These are phyloP conservation scores for Rhodosporidiobolus sp. DNA, from an alignment of 768 basidiomycete species.

Conservation along the genomic window DNA sequence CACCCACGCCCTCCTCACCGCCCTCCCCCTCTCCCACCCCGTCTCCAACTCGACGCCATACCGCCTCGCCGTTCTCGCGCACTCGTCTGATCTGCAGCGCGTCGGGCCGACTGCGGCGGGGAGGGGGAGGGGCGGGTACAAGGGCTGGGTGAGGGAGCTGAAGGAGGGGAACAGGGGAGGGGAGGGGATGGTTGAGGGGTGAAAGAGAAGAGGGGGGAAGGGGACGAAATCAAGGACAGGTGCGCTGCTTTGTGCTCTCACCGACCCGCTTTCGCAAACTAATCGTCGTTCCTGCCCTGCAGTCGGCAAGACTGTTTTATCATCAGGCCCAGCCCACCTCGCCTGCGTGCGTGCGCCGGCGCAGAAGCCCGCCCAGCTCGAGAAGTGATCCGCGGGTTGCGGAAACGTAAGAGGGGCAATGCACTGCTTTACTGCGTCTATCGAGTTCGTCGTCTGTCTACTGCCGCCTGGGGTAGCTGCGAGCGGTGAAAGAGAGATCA, in stretches of 20 bases:
- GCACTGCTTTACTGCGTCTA: too few relatives aligned
- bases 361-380: too few relatives aligned
- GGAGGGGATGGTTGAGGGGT: not conserved
- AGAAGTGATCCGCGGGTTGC: too few relatives aligned
- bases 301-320: too few relatives aligned
- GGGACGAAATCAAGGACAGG: not conserved
- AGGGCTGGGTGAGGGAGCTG: not conserved
- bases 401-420: too few relatives aligned
- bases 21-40: constrained; percentile 11
- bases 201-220: not conserved
- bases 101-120: not conserved
- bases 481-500: too few relatives aligned
- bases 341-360: too few relatives aligned
- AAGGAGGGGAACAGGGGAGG: not conserved
- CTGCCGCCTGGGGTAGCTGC: too few relatives aligned
- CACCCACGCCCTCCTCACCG: constrained; percentile 15
- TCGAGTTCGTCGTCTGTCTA: too few relatives aligned
- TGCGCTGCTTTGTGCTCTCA: not conserved
- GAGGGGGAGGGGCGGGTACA: not conserved
- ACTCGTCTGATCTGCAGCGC: constrained; percentile 4
- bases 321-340: too few relatives aligned
- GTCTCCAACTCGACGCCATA: too few relatives aligned
- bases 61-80: not conserved
- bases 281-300: too few relatives aligned
- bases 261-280: not conserved